A percentile compares a stretch with the other conserved stretches of the same genome.
Conservation (phyloP, 2,329 filamentous ascomycete species). For the Phyllachora maydis region DNA sequence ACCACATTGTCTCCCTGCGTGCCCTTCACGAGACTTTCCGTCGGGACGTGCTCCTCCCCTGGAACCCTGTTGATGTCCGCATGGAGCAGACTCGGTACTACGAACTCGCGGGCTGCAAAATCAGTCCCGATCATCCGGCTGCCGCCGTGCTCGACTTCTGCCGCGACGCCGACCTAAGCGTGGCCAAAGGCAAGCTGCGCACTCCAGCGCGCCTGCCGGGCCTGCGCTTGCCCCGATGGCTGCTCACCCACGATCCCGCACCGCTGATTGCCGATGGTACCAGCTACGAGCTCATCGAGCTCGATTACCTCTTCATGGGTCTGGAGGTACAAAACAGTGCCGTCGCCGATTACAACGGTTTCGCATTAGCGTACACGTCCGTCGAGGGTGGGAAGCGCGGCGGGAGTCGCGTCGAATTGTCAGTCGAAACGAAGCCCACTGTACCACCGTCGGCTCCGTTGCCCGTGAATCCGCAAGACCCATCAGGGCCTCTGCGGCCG, state of each 20-base stretch:
- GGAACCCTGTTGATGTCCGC: constrained; percentile 24
- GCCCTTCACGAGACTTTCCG: constrained; percentile 15
- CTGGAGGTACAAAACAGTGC: constrained; percentile 28
- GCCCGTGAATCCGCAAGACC: no score
- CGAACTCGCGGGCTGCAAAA: constrained; percentile 10
- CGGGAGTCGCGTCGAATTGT: constrained; percentile 27
- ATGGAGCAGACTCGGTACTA: constrained; percentile 16
- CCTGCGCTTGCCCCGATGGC: constrained; percentile 7
- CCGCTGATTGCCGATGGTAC: neutral
- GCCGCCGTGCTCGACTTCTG: constrained; percentile 21
- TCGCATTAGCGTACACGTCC: constrained; percentile 27
- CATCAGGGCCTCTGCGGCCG: no score
- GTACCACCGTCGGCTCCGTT: no score
- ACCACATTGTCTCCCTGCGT: constrained; percentile 12
- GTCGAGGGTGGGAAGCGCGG: constrained; percentile 29
- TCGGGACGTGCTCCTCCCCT: constrained; percentile 24
- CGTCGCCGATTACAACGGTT: constrained; percentile 18
- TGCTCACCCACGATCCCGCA: constrained; percentile 2
- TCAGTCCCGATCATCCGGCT: constrained; percentile 8
- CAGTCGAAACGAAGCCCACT: no score
- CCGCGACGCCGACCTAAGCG: constrained; percentile 19
- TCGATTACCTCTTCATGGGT: constrained; percentile 23
- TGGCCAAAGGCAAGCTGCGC: constrained; percentile 25
- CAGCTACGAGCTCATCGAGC: constrained; percentile 2
- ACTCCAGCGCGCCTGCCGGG: constrained; percentile 13